Conservation (phyloP, 176 grass and related monocot genomes). For the Musa beccarii region DNA sequence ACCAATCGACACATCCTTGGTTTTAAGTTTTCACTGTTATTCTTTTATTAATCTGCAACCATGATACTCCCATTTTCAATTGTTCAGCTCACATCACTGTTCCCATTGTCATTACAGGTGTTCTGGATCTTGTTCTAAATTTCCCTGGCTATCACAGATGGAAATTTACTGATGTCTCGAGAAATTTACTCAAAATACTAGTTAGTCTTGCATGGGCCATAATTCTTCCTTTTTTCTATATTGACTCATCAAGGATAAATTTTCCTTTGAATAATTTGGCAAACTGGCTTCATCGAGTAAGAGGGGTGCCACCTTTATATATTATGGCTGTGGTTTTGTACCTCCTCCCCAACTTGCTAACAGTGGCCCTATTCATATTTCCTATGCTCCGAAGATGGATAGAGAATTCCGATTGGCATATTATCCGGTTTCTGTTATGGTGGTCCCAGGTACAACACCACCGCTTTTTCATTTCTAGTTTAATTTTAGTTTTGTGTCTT, state of each 20-base stretch:
- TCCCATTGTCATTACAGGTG: constrained; percentile 29
- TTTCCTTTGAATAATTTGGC: constrained; percentile 38
- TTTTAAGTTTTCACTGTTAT: too few species aligned
- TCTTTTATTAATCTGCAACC: background rate
- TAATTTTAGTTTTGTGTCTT: background rate
- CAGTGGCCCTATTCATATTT: constrained; percentile 58
- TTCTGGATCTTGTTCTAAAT: constrained; percentile 88
- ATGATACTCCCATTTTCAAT: background rate
- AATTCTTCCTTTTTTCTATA: constrained; percentile 83
- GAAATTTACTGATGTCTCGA: constrained; percentile 61
- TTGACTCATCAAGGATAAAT: constrained; percentile 47
- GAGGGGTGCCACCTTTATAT: constrained; percentile 81
- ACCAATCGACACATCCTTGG: too few species aligned
- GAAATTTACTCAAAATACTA: constrained; percentile 74
- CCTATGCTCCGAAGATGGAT: constrained; percentile 85
- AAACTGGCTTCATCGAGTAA: constrained; percentile 44
- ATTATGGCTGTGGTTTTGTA: constrained; percentile 70
- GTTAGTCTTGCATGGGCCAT: constrained; percentile 63
- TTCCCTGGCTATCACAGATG: constrained; percentile 73
- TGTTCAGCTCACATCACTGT: background rate
- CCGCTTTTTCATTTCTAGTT: constrained; percentile 4
- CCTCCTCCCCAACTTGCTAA: constrained; percentile 71
- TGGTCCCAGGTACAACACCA: constrained; percentile 82
- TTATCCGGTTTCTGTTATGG: constrained; percentile 75
- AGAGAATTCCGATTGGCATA: constrained; percentile 79